Evolutionary conservation across 1,284 basidiomycete species (phyloP).

Genomic region (Ceratobasidium sp.): DNA sequence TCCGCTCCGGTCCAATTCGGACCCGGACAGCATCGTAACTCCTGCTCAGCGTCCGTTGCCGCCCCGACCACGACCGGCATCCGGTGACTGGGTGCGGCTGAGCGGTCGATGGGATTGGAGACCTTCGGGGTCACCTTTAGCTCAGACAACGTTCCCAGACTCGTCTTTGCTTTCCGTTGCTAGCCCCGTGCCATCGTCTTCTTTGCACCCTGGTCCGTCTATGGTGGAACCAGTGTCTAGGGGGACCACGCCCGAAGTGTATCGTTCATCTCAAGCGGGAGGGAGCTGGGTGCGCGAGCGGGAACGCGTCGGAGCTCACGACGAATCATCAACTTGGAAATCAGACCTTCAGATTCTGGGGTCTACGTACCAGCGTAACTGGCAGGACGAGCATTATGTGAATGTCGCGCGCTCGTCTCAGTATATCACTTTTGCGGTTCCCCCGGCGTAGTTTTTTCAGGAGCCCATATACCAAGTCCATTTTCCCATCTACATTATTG

Average conservation of each 20-base stretch:
- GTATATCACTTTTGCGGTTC: conserved; percentile 25
- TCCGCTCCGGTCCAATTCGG: conserved; percentile 27
- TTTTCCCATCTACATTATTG: background rate
- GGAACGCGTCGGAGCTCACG: background rate
- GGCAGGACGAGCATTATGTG: conserved; percentile 38
- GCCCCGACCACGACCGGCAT: conserved; percentile 33
- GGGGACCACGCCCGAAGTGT: background rate
- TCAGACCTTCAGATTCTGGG: conserved; percentile 34
- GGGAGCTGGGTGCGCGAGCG: conserved; percentile 36
- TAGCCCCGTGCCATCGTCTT: background rate
- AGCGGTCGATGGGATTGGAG: conserved; percentile 42
- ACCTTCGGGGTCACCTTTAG: conserved; percentile 16
- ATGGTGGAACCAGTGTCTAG: background rate
- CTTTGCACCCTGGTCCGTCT: background rate
- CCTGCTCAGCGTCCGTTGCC: conserved; percentile 24
- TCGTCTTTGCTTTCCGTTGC: background rate
- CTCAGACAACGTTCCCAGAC: background rate
- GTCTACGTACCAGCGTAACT: conserved; percentile 39
- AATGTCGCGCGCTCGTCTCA: conserved; percentile 23
- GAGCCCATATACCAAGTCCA: background rate
- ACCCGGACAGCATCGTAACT: conserved; percentile 3
- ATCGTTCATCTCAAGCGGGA: conserved; percentile 3
- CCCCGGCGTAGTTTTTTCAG: background rate
- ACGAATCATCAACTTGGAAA: background rate
- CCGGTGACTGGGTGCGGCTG: conserved; percentile 34